Conservation (phyloP, 2,329 filamentous ascomycete genomes). For the Cytospora chrysosperma region DNA sequence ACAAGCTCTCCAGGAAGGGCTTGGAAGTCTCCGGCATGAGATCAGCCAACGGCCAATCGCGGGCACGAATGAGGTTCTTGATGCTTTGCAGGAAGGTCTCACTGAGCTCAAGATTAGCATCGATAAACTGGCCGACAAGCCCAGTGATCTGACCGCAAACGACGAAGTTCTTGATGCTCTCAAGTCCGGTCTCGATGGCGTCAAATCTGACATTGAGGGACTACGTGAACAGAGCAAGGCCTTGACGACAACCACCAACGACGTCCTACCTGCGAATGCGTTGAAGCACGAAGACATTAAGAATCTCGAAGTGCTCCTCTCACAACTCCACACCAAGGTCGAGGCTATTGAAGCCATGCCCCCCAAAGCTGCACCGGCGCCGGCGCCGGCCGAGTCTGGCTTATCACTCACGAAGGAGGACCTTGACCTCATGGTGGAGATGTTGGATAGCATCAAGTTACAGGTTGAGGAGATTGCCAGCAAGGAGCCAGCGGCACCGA, state of each 20-base stretch:
- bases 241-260: slow-evolving; percentile 52
- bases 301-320: slow-evolving; percentile 79
- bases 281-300: slow-evolving; percentile 74
- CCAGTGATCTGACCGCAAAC: slow-evolving; percentile 76
- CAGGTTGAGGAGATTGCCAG: slow-evolving; percentile 36
- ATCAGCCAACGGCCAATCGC: slow-evolving; percentile 63
- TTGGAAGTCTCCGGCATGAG: slow-evolving; percentile 74
- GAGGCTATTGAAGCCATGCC: slow-evolving; percentile 66
- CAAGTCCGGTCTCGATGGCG: slow-evolving; percentile 73
- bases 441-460: slow-evolving; percentile 46
- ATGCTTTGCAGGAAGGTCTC: slow-evolving; percentile 85
- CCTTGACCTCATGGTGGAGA: slow-evolving; percentile 53
- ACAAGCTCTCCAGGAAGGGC: slow-evolving; percentile 66
- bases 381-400: slow-evolving; percentile 25
- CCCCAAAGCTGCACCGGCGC: slow-evolving; percentile 39
- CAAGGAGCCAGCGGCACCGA: slow-evolving; percentile 28
- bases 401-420: slow-evolving; percentile 50
- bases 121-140: slow-evolving; percentile 74
- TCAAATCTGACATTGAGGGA: slow-evolving; percentile 75
- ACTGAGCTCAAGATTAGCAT: slow-evolving; percentile 74
- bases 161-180: slow-evolving; percentile 89
- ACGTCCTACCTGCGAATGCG: slow-evolving; percentile 49
- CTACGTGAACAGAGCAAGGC: slow-evolving; percentile 62
- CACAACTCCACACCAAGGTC: slow-evolving; percentile 79
- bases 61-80: slow-evolving; percentile 83